Evolutionary conservation across 2,329 filamentous ascomycete genomes (phyloP), one percentile per base, ranked within the genome.

Genomic region (Dactylellina sp.): DNA sequence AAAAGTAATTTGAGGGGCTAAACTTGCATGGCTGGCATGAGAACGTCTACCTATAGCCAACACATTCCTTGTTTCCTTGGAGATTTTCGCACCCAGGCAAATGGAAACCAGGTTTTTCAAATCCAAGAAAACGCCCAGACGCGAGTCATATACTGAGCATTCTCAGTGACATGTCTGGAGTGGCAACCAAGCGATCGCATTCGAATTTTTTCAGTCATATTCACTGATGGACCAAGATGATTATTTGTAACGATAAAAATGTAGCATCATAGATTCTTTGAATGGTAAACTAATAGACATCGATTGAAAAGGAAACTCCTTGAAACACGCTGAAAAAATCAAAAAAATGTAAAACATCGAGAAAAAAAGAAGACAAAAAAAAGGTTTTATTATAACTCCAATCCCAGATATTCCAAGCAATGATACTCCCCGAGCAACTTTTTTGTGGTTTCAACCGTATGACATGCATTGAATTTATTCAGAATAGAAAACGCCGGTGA

Each of bases 391-490:
- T 49, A 74, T 61, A 74, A 74, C 70, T 74, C 70, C 70, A 57
- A 52, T 42, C 49, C 70, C 55, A 66, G 64, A 46, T n/a, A 35
- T 61, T 65, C 70, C 44, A 60, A 55, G 37, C 28, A 65, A 50
- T 32, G 4, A 28, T 40, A 72, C 60, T 65, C 68, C 68, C 60
- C 60, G 52, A 49, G 39, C 25, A 37, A 53, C 32, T 40, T 64
- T 70, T 70, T 70, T 70, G 64, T 56, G 64, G 14, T 70, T 70
- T 62, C 59, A n/a, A n/a, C n/a, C 49, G 35, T 55, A 46, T 61
- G 39, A 55, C 49, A 61, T 60, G 25, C n/a, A 22, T 25, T 42
- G 4, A 18, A 52, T n/a, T 24, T 37, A 7, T 35, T 24, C n/a
- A 68, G 28, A 59, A 60, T 35, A 47, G 44, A 46, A 39, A 70